phyloP scores from a whole-genome alignment of 1,284 basidiomycete species.

The Waitea zeae region DNA sequence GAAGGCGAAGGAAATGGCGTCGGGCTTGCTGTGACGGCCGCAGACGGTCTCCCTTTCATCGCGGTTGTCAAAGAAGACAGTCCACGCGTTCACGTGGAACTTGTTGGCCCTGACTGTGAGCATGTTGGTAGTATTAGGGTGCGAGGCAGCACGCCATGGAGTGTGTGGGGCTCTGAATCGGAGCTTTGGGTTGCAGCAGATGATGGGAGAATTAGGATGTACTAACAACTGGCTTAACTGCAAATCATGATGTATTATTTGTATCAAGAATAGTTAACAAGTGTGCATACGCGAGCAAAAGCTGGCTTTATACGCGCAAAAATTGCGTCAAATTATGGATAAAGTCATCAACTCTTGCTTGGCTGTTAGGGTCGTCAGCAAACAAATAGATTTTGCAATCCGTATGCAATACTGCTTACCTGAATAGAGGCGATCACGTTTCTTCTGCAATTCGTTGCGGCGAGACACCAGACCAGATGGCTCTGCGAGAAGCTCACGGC shows the following conservation, averaged over 20 bases:
- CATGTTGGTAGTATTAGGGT: constrained; percentile 21
- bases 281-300: too few relatives aligned
- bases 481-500: constrained; percentile 38
- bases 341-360: too few relatives aligned
- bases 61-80: constrained; percentile 21
- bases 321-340: too few relatives aligned
- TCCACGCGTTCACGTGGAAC: constrained; percentile 21
- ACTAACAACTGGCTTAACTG: too few relatives aligned
- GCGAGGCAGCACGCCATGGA: constrained; percentile 3
- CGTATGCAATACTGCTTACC: constrained; percentile 23
- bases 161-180: constrained; percentile 6
- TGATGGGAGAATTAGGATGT: constrained; percentile 35
- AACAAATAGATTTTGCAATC: too few relatives aligned
- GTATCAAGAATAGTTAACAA: too few relatives aligned
- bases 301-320: too few relatives aligned
- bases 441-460: constrained; percentile 32
- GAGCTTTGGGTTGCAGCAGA: constrained; percentile 44
- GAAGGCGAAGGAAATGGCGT: constrained; percentile 13
- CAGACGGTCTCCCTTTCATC: constrained; percentile 39
- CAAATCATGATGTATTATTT: too few relatives aligned
- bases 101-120: constrained; percentile 35
- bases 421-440: constrained; percentile 28
- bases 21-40: constrained; percentile 33
- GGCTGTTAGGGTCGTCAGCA: too few relatives aligned
- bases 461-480: constrained; percentile 22